phyloP scores from a whole-genome alignment of 495 filamentous ascomycete genomes.

The Penicillium turbatum region DNA sequence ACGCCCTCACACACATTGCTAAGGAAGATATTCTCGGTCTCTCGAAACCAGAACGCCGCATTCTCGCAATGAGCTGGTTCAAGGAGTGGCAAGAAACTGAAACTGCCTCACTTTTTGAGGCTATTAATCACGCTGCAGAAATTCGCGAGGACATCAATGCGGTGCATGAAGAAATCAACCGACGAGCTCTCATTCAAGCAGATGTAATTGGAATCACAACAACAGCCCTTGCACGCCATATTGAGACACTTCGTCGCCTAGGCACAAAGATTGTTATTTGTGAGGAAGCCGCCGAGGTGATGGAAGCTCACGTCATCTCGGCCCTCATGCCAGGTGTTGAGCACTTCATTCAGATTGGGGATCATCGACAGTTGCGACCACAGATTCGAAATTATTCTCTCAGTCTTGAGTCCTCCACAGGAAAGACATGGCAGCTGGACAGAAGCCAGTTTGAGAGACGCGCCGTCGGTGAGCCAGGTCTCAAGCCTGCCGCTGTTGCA shows the following conservation, averaged over 20 bases:
- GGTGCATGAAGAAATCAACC: constrained; percentile 13
- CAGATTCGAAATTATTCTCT: constrained; percentile 50
- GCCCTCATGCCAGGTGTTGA: constrained; percentile 60
- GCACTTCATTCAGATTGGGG: constrained; percentile 66
- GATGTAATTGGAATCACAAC: constrained; percentile 36
- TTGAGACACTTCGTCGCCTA: constrained; percentile 19
- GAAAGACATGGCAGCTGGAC: constrained; percentile 7
- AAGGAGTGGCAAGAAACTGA: constrained; percentile 4
- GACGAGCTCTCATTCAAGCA: constrained; percentile 7
- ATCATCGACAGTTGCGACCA: constrained; percentile 64
- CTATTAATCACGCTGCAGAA: not conserved
- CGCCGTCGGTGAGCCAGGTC: constrained; percentile 11
- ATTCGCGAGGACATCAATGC: constrained; percentile 6
- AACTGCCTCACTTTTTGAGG: constrained; percentile 6
- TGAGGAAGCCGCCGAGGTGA: constrained; percentile 69
- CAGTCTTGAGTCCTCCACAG: constrained; percentile 30
- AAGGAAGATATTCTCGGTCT: constrained; percentile 1
- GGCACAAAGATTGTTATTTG: constrained; percentile 55
- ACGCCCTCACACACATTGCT: not conserved
- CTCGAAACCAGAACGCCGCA: not conserved
- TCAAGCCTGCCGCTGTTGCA: constrained; percentile 37
- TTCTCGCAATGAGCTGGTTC: constrained; percentile 8
- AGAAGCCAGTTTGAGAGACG: constrained; percentile 12
- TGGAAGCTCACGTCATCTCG: constrained; percentile 61
- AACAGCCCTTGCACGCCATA: constrained; percentile 28